Conservation (phyloP, 441 rosid genomes). For the Adansonia grandidieri region DNA sequence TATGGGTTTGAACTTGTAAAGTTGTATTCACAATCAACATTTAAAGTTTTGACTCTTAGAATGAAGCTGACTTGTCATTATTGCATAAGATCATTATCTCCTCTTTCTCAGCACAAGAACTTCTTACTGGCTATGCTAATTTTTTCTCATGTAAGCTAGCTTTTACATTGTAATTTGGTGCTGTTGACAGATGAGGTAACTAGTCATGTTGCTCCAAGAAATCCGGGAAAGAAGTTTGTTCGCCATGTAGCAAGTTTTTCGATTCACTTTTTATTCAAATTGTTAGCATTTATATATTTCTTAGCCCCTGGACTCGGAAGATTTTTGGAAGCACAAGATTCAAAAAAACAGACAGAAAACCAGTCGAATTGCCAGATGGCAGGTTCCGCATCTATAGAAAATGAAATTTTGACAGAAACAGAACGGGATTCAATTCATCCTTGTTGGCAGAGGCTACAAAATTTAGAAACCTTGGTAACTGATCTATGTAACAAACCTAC, state of each 20-base stretch:
- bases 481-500: constrained; percentile 69
- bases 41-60: neutral
- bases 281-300: constrained; percentile 56
- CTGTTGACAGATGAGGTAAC: constrained; percentile 54
- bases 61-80: neutral
- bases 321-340: constrained; percentile 41
- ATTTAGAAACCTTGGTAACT: constrained; percentile 69
- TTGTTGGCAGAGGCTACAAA: constrained; percentile 86
- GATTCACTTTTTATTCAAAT: constrained; percentile 49
- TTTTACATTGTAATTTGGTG: constrained; percentile 26
- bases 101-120: constrained; percentile 6
- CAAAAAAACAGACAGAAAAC: constrained; percentile 39
- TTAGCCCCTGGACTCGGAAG: constrained; percentile 51
- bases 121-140: constrained; percentile 1
- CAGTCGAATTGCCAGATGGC: constrained; percentile 41
- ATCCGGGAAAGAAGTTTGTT: constrained; percentile 44
- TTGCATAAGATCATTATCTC: constrained; percentile 9
- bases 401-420: constrained; percentile 40
- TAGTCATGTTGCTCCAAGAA: constrained; percentile 34
- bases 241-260: constrained; percentile 40
- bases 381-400: constrained; percentile 46
- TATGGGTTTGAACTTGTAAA: constrained; percentile 1
- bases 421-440: constrained; percentile 61
- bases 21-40: neutral
- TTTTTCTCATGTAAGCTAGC: constrained; percentile 17